Evolutionary conservation across 441 rosid genomes (phyloP).

Genomic region (Gossypium aridum): DNA sequence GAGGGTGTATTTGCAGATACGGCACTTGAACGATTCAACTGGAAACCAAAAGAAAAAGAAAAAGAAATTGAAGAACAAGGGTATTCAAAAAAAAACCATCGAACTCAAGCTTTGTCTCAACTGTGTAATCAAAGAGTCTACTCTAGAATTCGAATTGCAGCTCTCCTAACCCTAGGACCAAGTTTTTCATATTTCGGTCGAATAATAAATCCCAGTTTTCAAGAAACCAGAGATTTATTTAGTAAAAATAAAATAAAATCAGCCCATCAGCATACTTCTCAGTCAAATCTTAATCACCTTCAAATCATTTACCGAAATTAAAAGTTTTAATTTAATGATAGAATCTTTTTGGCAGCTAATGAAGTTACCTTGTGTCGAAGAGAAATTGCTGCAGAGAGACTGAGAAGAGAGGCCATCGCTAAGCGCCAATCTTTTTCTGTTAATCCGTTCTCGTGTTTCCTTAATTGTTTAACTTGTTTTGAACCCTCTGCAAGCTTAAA

Average conservation of each 20-base stretch:
- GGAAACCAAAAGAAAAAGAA: conserved; percentile 8
- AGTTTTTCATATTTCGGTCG: neutral
- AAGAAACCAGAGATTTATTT: neutral
- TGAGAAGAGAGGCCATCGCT: conserved; percentile 51
- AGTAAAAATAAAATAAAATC: neutral
- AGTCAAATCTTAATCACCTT: neutral
- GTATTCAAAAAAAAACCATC: neutral
- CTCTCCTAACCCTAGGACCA: neutral
- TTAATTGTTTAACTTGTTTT: neutral
- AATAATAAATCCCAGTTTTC: neutral
- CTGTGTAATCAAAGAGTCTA: neutral
- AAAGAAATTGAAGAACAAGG: neutral
- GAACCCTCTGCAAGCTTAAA: neutral
- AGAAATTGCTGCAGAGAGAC: conserved; percentile 26
- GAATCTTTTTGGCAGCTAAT: neutral
- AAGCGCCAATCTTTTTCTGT: conserved; percentile 1
- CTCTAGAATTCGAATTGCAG: neutral
- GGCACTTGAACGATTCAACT: conserved; percentile 29
- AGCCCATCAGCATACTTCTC: neutral
- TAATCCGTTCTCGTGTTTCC: neutral
- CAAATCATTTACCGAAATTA: neutral
- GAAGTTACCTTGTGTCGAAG: conserved; percentile 30
- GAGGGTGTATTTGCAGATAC: conserved; percentile 17
- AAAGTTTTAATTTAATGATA: neutral
- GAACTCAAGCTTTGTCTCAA: neutral